Evolutionary conservation across 2,329 filamentous ascomycete genomes (phyloP).

Genomic region (Ceratocystis ficicola): DNA sequence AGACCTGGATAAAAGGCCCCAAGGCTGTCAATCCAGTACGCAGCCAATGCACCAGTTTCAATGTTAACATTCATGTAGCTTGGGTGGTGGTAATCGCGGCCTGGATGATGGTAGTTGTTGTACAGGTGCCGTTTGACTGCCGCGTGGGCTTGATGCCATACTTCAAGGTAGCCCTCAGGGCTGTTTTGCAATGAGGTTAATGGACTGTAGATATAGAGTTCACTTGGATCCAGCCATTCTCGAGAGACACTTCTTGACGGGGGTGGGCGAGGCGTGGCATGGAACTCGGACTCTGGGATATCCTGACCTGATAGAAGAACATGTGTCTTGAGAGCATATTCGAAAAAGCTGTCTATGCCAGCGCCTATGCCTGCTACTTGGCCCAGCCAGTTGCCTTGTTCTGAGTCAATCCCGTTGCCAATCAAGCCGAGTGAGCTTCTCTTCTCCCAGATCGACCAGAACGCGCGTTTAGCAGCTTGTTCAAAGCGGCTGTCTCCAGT

Average conservation of each 20-base stretch:
- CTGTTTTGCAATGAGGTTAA: constrained; percentile 55
- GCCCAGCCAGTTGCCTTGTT: constrained; percentile 79
- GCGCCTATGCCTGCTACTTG: constrained; percentile 89
- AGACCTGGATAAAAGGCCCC: constrained; percentile 92
- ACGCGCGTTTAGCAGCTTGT: constrained; percentile 75
- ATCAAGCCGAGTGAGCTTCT: constrained; percentile 78
- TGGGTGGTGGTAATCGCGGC: constrained; percentile 55
- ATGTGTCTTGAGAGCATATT: constrained; percentile 91
- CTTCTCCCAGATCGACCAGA: constrained; percentile 92
- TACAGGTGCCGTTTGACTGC: constrained; percentile 89
- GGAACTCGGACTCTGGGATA: constrained; percentile 36
- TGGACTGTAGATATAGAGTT: constrained; percentile 39
- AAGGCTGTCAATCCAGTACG: constrained; percentile 91
- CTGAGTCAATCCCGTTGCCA: constrained; percentile 83
- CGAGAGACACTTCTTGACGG: constrained; percentile 31
- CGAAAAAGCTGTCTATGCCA: constrained; percentile 95
- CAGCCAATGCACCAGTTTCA: constrained; percentile 72
- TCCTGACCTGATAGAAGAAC: constrained; percentile 72
- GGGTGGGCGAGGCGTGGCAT: constrained; percentile 28
- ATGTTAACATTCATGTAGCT: constrained; percentile 89
- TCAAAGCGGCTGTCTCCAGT: constrained; percentile 84
- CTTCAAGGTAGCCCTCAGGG: constrained; percentile 63
- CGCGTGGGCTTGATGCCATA: constrained; percentile 75
- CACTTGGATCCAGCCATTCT: constrained; percentile 51
- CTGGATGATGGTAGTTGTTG: constrained; percentile 37